Evolutionary conservation across 1,284 basidiomycete genomes (phyloP).

Genomic region (Tausonia pullulans): DNA sequence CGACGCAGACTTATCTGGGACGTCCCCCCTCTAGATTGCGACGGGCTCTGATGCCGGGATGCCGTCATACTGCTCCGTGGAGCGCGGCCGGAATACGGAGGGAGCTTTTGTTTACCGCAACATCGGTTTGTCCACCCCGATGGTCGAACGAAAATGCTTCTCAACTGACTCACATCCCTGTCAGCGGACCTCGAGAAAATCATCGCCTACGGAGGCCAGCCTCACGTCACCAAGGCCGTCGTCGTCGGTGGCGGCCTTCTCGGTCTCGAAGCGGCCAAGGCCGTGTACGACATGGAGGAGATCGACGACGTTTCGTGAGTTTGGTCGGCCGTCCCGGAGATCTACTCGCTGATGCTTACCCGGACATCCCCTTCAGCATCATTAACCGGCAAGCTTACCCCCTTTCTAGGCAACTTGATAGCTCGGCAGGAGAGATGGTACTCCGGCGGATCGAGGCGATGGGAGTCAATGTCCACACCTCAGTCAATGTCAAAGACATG

Average conservation of each 20-base stretch:
- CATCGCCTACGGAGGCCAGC: slow-evolving; percentile 44
- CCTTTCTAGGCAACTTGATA: slow-evolving; percentile 59
- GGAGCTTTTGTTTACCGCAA: slow-evolving; percentile 64
- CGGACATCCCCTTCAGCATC: slow-evolving; percentile 32
- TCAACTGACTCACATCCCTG: neutral
- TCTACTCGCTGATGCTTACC: neutral
- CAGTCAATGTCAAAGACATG: slow-evolving; percentile 42
- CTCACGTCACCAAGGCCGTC: slow-evolving; percentile 41
- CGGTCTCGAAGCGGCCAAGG: slow-evolving; percentile 64
- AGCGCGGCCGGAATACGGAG: slow-evolving; percentile 37
- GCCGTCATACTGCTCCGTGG: slow-evolving; percentile 48
- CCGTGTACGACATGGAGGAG: slow-evolving; percentile 50
- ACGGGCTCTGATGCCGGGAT: slow-evolving; percentile 58
- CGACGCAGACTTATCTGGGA: slow-evolving; percentile 20
- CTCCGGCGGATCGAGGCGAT: slow-evolving; percentile 53
- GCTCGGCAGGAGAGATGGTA: slow-evolving; percentile 56
- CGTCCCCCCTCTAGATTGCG: slow-evolving; percentile 35
- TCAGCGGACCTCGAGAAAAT: slow-evolving; percentile 48
- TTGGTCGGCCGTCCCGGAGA: neutral
- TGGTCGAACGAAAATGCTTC: neutral
- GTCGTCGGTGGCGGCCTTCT: slow-evolving; percentile 63
- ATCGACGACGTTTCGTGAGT: slow-evolving; percentile 26
- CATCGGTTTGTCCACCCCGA: slow-evolving; percentile 31
- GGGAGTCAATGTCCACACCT: slow-evolving; percentile 51
- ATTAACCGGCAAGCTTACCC: slow-evolving; percentile 53